Base-by-base conservation (phyloP, 768 basidiomycete genomes). In the Mycena indigotica region DNA sequence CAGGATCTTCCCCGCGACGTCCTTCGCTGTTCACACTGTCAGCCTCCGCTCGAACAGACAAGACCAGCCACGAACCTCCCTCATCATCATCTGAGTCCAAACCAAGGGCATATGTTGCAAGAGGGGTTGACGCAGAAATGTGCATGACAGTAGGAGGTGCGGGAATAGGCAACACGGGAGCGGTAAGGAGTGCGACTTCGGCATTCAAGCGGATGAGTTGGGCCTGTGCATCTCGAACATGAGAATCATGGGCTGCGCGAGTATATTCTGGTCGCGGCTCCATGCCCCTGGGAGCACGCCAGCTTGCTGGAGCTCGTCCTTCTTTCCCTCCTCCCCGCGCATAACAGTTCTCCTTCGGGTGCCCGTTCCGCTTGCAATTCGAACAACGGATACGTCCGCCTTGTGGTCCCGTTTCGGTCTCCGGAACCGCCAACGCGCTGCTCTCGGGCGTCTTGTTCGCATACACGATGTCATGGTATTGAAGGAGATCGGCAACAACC, bases 261-360 rank as follows among this genome's bases (percentile, higher is more conserved):
- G n/a, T n/a, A n/a, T n/a, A n/a, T n/a, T n/a, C n/a, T n/a, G n/a
- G 29, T 2, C 55, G 55, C 2, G 55, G 55, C 19, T 56, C 55
- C 23, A 8, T 25, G 0, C 55, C 48, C 35, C 28, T 40, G 4
- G 40, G 38, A 17, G 13, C 5, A 8, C 48, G 52, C 51, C 60
- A 57, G 48, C 56, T 51, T 24, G 44, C 41, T 0, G 60, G 67
- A 0, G 62, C 65, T 45, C 71, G 67, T 1, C 69, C 71, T 39
- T 71, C 69, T 28, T 66, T 67, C 2, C 69, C 70, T 16, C 70
- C 69, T 1, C 70, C 70, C 24, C 58, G 55, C 13, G 46, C 61
- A 67, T 65, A 72, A 52, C 71, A 72, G 23, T 67, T 55, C 10
- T 56, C 52, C 24, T 51, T 55, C 6, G 30, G 6, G 28, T 71